phyloP scores from a whole-genome alignment of 768 basidiomycete genomes.

The Boletus rufocinnamomeus region DNA sequence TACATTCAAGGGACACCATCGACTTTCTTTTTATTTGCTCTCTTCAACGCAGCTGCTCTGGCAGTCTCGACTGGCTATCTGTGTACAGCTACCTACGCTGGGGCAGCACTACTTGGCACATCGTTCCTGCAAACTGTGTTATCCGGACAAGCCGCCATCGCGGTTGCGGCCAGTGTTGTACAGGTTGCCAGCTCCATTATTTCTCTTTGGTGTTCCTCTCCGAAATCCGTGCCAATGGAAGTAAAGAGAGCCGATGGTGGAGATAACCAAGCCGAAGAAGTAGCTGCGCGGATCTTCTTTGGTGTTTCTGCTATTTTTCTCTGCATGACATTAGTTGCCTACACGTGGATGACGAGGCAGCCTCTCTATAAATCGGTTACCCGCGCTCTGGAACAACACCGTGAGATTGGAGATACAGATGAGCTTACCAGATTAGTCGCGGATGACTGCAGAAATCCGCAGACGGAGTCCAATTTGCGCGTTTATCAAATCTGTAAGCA shows the following conservation, averaged over 20 bases:
- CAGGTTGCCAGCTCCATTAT: not conserved
- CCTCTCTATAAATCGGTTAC: not conserved
- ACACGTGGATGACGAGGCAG: not conserved
- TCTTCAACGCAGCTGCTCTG: not conserved
- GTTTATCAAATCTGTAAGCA: not conserved
- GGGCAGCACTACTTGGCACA: not conserved
- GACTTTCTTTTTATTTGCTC: not conserved
- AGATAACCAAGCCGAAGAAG: not conserved
- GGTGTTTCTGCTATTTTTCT: not conserved
- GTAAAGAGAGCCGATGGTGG: too few species aligned
- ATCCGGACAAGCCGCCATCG: not conserved
- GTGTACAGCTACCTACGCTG: not conserved
- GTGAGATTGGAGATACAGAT: not conserved
- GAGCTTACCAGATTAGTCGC: not conserved
- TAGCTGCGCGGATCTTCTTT: conserved; percentile 1
- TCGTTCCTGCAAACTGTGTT: not conserved
- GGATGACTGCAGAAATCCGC: not conserved
- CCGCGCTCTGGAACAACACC: not conserved
- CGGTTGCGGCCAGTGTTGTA: not conserved
- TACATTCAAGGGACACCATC: not conserved
- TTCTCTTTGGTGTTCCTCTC: not conserved
- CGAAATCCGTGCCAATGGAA: not conserved
- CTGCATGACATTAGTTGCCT: not conserved
- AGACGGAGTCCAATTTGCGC: not conserved
- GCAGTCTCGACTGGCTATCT: not conserved